Evolutionary conservation across 805 yeast genomes (phyloP), one percentile per base, ranked within the genome.

Genomic region (Candida pseudoglaebosa): DNA sequence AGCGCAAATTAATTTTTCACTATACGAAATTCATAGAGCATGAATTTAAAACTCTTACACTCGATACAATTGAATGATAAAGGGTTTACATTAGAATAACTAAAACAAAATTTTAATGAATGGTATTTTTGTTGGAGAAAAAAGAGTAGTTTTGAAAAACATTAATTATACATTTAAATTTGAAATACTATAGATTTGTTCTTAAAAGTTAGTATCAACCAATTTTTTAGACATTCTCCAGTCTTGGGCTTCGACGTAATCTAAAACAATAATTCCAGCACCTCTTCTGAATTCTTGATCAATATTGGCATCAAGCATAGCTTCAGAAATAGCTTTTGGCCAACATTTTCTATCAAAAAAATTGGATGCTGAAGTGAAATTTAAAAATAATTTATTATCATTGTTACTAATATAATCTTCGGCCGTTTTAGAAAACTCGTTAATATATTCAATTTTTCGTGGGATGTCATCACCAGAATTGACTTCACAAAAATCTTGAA

Each of bases 401-500:
- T 65, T 56, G 36, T 75, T 67, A 10, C 57, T 42, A 50, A 70
- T 73, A 59, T 75, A 71, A 16, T 75, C 67, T 24, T 56, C 54
- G 2, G 91, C 84, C 36, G 69, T 69, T 28, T 68, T 56, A 30
- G 81, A 65, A 53, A 80, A 71, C 21, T 73, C 67, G 52, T 75
- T 77, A 45, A 84, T 77, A 49, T 75, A 78, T 7, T 61, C 60
- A 14, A 76, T 70, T 56, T 84, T 84, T 49, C 70, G 75, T 13
- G 67, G 56, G 41, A 83, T 71, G 48, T 78, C 87, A 5, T 64
- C 67, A 6, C 62, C 67, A 28, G 61, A 56, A 42, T 70, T 65
- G 41, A 84, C 67, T 54, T 82, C 89, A 61, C 85, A 81, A 65
- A 70, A 83, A 58, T 84, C 93, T 60, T 84, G 93, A 13, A 84